Evolutionary conservation across 495 filamentous ascomycete species (phyloP).

Genomic region (Elasticomyces elasticus): DNA sequence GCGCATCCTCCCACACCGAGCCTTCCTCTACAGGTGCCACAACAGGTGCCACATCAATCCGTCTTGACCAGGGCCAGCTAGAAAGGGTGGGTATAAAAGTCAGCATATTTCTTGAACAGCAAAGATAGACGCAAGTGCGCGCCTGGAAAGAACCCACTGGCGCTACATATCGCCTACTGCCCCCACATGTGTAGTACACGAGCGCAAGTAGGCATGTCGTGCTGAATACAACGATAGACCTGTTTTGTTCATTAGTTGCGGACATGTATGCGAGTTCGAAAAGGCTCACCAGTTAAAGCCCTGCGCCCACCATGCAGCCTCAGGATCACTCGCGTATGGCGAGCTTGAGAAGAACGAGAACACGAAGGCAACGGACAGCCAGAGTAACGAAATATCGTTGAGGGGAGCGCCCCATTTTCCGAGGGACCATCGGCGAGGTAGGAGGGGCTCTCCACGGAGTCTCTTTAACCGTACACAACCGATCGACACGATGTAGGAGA

Average conservation of each 20-base stretch:
- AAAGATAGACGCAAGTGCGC: too few relatives aligned
- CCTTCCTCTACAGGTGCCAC: not conserved
- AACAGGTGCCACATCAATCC: constrained; percentile 4
- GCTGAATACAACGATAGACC: constrained; percentile 20
- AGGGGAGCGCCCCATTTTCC: constrained; percentile 13
- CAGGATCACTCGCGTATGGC: not conserved
- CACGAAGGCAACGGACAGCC: constrained; percentile 19
- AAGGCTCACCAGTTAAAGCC: constrained; percentile 14
- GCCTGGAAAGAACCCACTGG: too few relatives aligned
- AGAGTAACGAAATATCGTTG: constrained; percentile 19
- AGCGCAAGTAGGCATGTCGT: constrained; percentile 21
- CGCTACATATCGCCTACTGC: constrained; percentile 24
- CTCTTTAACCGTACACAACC: constrained; percentile 9
- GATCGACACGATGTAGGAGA: constrained; percentile 17
- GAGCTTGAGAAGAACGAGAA: constrained; percentile 15
- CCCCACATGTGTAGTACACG: constrained; percentile 24
- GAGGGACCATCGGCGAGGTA: constrained; percentile 8
- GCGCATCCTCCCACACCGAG: not conserved
- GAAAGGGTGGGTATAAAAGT: too few relatives aligned
- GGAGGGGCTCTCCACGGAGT: constrained; percentile 9
- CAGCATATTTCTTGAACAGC: too few relatives aligned
- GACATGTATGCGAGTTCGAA: not conserved
- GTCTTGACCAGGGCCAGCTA: constrained; percentile 30
- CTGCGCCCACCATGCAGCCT: not conserved
- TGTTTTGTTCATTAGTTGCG: not conserved